Conservation (phyloP, 345 rosid genomes). For the Corchorus olitorius region DNA sequence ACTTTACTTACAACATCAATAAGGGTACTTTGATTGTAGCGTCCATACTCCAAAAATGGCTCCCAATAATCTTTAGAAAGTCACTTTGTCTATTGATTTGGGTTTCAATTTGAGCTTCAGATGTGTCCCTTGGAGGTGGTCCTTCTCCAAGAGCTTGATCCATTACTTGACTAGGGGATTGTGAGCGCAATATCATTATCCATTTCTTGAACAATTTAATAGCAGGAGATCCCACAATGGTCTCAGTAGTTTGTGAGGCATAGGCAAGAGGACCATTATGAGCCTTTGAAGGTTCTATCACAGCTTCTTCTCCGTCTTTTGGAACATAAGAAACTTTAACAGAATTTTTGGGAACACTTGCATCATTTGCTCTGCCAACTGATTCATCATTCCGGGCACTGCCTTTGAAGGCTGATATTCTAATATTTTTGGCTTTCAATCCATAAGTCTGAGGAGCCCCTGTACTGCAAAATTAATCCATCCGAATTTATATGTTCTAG, state of each 20-base stretch:
- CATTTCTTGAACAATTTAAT: conserved; percentile 81
- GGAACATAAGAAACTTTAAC: conserved; percentile 69
- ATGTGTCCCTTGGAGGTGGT: conserved; percentile 36
- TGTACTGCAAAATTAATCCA: conserved; percentile 55
- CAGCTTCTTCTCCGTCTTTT: conserved; percentile 58
- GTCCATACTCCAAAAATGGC: conserved; percentile 67
- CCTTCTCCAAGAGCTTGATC: conserved; percentile 58
- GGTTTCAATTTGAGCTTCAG: conserved; percentile 33
- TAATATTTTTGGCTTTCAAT: conserved; percentile 52
- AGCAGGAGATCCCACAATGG: conserved; percentile 63
- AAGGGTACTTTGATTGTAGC: conserved; percentile 70
- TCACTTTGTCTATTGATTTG: conserved; percentile 36
- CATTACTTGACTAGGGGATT: conserved; percentile 50
- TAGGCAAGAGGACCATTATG: conserved; percentile 61
- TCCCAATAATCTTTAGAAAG: conserved; percentile 48
- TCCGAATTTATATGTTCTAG: conserved; percentile 29
- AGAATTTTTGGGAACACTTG: conserved; percentile 55
- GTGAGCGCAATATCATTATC: conserved; percentile 63
- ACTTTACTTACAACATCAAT: conserved; percentile 72
- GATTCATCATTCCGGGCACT: conserved; percentile 59
- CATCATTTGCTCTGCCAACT: conserved; percentile 51
- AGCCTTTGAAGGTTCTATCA: conserved; percentile 57
- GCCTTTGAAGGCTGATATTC: conserved; percentile 81
- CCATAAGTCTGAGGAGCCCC: conserved; percentile 50
- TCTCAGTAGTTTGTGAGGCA: conserved; percentile 60